Evolutionary conservation across 2,329 filamentous ascomycete genomes (phyloP).

Genomic region (Colletotrichum spaethianum): DNA sequence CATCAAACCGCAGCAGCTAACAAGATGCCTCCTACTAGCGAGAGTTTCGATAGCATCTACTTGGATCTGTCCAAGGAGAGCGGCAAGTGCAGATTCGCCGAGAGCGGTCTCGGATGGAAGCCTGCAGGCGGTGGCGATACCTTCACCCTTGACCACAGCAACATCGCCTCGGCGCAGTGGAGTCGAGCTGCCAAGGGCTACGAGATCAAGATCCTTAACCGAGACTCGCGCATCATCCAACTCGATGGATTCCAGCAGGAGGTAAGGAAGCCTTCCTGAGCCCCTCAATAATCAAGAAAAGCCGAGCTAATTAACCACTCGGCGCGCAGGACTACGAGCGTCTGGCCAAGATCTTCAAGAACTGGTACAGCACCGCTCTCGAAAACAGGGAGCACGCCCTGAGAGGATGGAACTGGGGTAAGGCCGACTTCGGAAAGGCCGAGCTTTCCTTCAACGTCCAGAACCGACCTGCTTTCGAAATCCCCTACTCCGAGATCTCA

Average conservation of each 20-base stretch:
- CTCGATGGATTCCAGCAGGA: conserved; percentile 96
- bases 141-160: conserved; percentile 90
- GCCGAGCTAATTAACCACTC: not conserved
- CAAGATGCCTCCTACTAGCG: conserved; percentile 59
- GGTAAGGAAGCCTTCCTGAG: conserved; percentile 56
- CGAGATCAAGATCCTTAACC: conserved; percentile 91
- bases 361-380: conserved; percentile 95
- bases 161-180: conserved; percentile 93
- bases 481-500: conserved; percentile 96
- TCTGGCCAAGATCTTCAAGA: conserved; percentile 92
- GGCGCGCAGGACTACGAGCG: conserved; percentile 84
- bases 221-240: conserved; percentile 88
- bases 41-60: conserved; percentile 98
- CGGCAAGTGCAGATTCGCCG: conserved; percentile 94
- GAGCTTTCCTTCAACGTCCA: conserved; percentile 97
- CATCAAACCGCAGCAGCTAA: conserved; percentile 11
- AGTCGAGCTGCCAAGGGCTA: conserved; percentile 92
- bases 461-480: conserved; percentile 95
- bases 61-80: conserved; percentile 93
- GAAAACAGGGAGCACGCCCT: conserved; percentile 95
- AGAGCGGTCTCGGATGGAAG: conserved; percentile 96
- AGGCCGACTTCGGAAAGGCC: conserved; percentile 95
- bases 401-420: conserved; percentile 99
- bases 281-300: not conserved
- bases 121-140: conserved; percentile 88